Evolutionary conservation across 2,329 filamentous ascomycete genomes (phyloP), one percentile per base, ranked within the genome.

Genomic region (Fusarium algeriense): DNA sequence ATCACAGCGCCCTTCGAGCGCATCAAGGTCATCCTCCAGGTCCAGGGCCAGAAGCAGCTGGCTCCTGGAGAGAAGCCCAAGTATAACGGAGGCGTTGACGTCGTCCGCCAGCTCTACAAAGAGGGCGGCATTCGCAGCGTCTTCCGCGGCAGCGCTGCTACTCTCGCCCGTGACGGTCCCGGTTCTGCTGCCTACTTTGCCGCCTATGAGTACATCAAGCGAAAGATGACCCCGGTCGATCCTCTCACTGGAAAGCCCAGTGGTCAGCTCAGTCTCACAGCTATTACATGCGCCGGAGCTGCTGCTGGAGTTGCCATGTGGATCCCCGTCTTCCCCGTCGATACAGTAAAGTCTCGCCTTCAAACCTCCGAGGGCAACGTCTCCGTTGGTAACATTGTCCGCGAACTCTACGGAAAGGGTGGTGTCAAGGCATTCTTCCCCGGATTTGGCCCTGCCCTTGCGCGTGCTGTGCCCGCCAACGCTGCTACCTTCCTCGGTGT

Each of bases 1-100:
- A 98, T 99, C 85, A 98, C 96, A n/a, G 96, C 96, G 7, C 96
- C 96, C 67, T 98, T 99, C 81, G 96, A 99, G 87, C 95, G 96
- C 78, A 94, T 99, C 76, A 99, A 99, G 84, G 95, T 99, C 60
- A 94, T 99, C 71, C 91, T 99, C 2, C 96, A 99, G 82, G 97
- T 98, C 74, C 96, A 98, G 84, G 95, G 94, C 78, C 94, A 98
- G 83, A 94, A 95, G 83, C 89, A 93, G 82, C 91, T 96, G 43
- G 90, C 91, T 1, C 93, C 95, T 0, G 95, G 95, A 78, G 92
- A 98, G 85, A 97, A 97, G 83, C 95, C 94, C 19, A 94, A 93
- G 78, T 98, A 98, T 87, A 88, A 87, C 46, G 95, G 95, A 78
- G 94, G 93, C 65, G 71, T 93, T 55, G 96, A 98, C 82, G 96